Evolutionary conservation across 257 asterid genomes (phyloP), one percentile per base, ranked within the genome.

Genomic region (Solanum appendiculatum): DNA sequence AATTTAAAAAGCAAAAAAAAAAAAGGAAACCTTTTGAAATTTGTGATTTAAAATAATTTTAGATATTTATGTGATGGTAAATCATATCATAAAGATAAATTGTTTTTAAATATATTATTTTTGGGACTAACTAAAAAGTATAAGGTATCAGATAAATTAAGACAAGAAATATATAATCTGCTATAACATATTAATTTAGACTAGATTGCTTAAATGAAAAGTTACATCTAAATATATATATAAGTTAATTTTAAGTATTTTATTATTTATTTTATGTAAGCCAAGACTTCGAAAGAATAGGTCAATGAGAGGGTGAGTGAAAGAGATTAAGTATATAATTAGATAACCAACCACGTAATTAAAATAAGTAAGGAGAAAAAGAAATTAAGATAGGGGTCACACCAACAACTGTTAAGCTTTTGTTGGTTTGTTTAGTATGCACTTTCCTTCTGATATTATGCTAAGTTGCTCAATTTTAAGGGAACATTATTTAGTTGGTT

Each of bases 281-380:
- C 46, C 74, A 27, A 60, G 74, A 85, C 83, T 78, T 58, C 83
- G 85, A 86, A 82, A 81, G 84, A 87, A 63, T 12, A 87, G 73
- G 89, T 87, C 89, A 88, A 85, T 72, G 80, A 27, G 9, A 48
- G 83, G 86, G 85, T 48, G 34, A 66, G 34, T 69, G 60, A 39
- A 2, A 87, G 89, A 70, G 87, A 75, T 9, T n/a, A 40, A 44
- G 66, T 29, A 11, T 16, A 46, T 29, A n/a, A 48, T 80, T 80
- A 80, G 85, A 29, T 46, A 48, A 48, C 68, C 85, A 80, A 80
- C 68, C 29, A 8, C 29, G 42, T 46, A 80, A 80, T 48, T 80
- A 15, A 48, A 80, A 80, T 46, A 80, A 46, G 0, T 27, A 21
- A 5, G 66, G 42, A 46, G 63, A 80, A 46, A 46, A 31, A 8